A percentile compares a stretch with the other conserved stretches of the same genome.
Conservation (phyloP, 306 rosid species). For the Ochetophila trinervis region DNA sequence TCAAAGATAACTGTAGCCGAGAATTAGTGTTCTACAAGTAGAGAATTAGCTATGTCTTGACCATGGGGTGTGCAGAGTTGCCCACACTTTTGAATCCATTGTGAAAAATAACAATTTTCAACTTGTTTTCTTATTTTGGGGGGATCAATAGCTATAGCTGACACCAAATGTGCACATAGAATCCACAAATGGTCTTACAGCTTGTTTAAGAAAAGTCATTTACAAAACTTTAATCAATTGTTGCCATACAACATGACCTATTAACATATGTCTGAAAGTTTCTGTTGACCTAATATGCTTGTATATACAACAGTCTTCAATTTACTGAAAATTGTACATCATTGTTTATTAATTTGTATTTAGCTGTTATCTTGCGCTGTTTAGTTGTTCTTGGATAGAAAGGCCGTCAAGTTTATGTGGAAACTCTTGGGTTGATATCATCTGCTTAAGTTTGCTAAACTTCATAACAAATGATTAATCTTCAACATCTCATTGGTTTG, state of each 20-base stretch:
- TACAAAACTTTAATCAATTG: neutral
- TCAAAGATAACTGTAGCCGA: conserved; percentile 75
- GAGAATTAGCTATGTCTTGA: conserved; percentile 12
- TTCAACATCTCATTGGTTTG: no score
- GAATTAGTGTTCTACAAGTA: conserved; percentile 55
- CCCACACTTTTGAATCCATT: conserved; percentile 14
- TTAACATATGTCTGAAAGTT: neutral
- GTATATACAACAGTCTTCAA: conserved; percentile 8
- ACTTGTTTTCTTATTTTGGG: neutral
- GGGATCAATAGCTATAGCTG: neutral
- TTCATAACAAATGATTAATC: no score
- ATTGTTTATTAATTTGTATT: neutral
- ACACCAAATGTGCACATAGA: conserved; percentile 3
- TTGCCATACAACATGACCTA: conserved; percentile 1
- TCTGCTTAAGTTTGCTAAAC: no score
- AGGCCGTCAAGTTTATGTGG: no score
- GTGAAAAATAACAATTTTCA: conserved; percentile 14
- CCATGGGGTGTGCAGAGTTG: conserved; percentile 20
- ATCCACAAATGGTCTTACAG: neutral
- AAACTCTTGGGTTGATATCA: neutral
- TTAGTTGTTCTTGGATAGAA: neutral
- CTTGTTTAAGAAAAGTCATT: neutral
- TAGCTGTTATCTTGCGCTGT: neutral
- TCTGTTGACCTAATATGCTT: neutral
- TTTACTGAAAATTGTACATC: neutral